These are phyloP conservation scores for Tephrocybe rancida DNA, from an alignment of 768 basidiomycete species.

Conservation along the genomic window DNA sequence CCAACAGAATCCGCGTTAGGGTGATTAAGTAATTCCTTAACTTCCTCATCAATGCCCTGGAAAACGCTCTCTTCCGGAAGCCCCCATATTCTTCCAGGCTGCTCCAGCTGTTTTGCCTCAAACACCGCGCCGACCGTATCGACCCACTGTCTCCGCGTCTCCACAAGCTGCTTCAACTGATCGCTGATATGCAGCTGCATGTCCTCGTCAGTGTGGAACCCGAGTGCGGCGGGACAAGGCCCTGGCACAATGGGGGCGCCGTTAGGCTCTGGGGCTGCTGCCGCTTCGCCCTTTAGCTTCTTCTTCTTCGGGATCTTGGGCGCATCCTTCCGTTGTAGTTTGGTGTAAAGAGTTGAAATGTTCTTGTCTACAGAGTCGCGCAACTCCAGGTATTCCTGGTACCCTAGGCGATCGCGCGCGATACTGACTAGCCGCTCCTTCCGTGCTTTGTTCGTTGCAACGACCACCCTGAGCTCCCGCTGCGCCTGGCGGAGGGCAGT, in stretches of 20 bases:
- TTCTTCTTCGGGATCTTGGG: conserved; percentile 83
- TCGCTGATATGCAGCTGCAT: conserved; percentile 64
- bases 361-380: conserved; percentile 88
- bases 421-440: conserved; percentile 71
- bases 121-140: conserved; percentile 76
- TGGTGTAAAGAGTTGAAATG: conserved; percentile 72
- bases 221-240: conserved; percentile 72
- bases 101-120: conserved; percentile 66
- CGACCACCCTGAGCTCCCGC: conserved; percentile 72
- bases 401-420: conserved; percentile 85
- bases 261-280: conserved; percentile 26
- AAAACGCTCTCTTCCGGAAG: conserved; percentile 77
- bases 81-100: conserved; percentile 76
- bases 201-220: conserved; percentile 69
- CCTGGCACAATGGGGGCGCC: conserved; percentile 43
- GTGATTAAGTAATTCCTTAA: conserved; percentile 39
- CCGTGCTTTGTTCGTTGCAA: conserved; percentile 83
- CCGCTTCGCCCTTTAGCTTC: conserved; percentile 44
- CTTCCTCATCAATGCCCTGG: conserved; percentile 71
- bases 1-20: conserved; percentile 20
- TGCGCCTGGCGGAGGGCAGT: conserved; percentile 90
- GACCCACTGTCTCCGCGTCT: conserved; percentile 79
- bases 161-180: conserved; percentile 70
- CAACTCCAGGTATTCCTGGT: conserved; percentile 87
- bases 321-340: conserved; percentile 80